Evolutionary conservation across 305 asterid species (phyloP), one percentile per base, ranked within the genome.

Genomic region (Fraxinus nigra): DNA sequence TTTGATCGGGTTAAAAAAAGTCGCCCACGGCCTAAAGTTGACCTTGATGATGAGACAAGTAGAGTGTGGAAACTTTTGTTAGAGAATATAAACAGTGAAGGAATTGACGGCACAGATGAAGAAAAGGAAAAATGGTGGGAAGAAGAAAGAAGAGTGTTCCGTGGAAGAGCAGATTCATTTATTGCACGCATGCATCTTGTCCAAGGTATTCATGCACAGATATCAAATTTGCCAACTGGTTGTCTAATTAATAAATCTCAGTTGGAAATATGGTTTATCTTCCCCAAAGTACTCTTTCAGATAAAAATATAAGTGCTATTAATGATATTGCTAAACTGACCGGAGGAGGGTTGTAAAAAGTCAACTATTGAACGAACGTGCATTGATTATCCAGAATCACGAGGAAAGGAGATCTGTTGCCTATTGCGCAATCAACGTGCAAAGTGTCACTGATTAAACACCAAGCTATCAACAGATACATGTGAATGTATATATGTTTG

Each of bases 141-240:
- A 82, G 92, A 91, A 85, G 98, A 97, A 82, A 90, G 99, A 76
- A 89, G 90, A 85, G 93, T 97, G 73, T 97, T 97, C 89, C 91
- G 79, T 76, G 97, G 98, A 85, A 90, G 99, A 87, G 93, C 97
- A 79, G 93, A 95, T 82, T 93, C 98, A 38, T 97, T 97, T 85
- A 92, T 97, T 76, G 98, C 98, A 76, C 92, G 98, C 79, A 95
- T 97, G 99, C 99, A 92, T 88, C 98, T 93, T 80, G 97, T 97
- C 81, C 99, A 95, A 92, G 99, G 99, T 95, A 92, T 78, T 13
- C 40, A 37, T 74, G 18, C 77, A 56, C 77, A 78, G 24, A 63
- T 51, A 46, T 79, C 48, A 48, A 78, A 54, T 78, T 82, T 56
- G 59, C 38, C 24, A 8, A 69, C 72, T 11, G 69, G 65, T 40